Base-by-base conservation (phyloP, 805 yeast species). In the Ogataea glucozyma region DNA sequence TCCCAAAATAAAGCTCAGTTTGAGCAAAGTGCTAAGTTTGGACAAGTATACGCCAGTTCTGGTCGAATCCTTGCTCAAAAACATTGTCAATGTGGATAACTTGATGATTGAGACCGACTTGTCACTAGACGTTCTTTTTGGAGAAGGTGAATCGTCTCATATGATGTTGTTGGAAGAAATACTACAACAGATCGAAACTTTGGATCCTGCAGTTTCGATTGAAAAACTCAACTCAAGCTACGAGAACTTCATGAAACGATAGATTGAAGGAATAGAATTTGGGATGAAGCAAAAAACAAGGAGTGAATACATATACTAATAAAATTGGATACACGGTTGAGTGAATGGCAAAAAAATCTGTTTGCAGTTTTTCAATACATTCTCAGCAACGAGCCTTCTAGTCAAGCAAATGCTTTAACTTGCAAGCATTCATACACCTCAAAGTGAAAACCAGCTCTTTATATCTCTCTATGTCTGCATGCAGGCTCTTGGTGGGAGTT, bases 71-170 rank as follows among this genome's bases (percentile, higher is more conserved):
- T 22, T 51, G 11, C 64, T 57, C 10, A 58, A 64, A 34, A 64
- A 63, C 10, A 37, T 44, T 7, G 46, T 61, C 12, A 46, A 70
- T 20, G 43, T 73, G 4, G 20, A 49, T 3, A 40, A 46, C 1
- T 42, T 76, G 0, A 50, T 81, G 26, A 61, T 76, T 2, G 88
- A 81, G 53, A 77, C 84, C 2, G 88, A 81, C 52, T 66, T 65
- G 33, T 59, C 63, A 4, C 39, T 65, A 9, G 68, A 65, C 41
- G 20, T 35, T 3, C 38, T 61, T 47, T 46, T 47, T 21, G 26
- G 24, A 3, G 42, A 48, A 31, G 33, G 13, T 4, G 10, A 20
- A 5, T 29, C 42, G 9, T 13, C 30, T 3, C 59, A 54, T 39
- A 14, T 37, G 1, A 33, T 30, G 3, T 35, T 54, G 29, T 31